phyloP scores from a whole-genome alignment of 345 rosid genomes.

The Cardamine resedifolia region DNA sequence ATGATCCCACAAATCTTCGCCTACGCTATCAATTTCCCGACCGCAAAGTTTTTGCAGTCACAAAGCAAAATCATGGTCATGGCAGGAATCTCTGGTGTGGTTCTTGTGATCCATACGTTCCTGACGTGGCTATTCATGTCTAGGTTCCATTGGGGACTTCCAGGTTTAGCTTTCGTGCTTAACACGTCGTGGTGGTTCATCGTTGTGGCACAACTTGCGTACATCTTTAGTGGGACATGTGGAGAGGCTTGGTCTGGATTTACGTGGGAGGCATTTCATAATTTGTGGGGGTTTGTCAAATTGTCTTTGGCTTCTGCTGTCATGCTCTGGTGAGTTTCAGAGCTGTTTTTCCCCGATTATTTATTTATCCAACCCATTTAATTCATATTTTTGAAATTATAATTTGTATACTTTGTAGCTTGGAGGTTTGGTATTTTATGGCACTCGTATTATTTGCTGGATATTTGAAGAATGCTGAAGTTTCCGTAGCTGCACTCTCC shows the following conservation, averaged over 20 bases:
- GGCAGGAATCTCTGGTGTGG: slow-evolving; percentile 63
- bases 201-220: slow-evolving; percentile 53
- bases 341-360: background rate
- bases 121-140: slow-evolving; percentile 74
- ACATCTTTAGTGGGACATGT: slow-evolving; percentile 66
- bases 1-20: slow-evolving; percentile 92
- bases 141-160: slow-evolving; percentile 64
- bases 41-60: slow-evolving; percentile 77
- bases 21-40: slow-evolving; percentile 69
- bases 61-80: slow-evolving; percentile 91
- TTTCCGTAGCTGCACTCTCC: slow-evolving; percentile 77
- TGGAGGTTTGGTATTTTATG: slow-evolving; percentile 79
- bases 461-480: slow-evolving; percentile 49
- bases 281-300: slow-evolving; percentile 67
- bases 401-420: slow-evolving; percentile 35
- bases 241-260: slow-evolving; percentile 82
- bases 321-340: slow-evolving; percentile 71
- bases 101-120: slow-evolving; percentile 54
- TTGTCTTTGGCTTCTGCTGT: slow-evolving; percentile 85
- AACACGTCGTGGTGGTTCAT: slow-evolving; percentile 75
- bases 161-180: slow-evolving; percentile 69
- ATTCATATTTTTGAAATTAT: background rate
- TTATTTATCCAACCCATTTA: background rate
- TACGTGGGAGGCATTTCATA: slow-evolving; percentile 75
- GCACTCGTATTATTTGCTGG: slow-evolving; percentile 73